A percentile compares a stretch with the other conserved stretches of the same genome.
These are phyloP conservation scores for Trichophyton schoenleinii DNA, from an alignment of 2,329 filamentous ascomycete species.

Conservation along the genomic window DNA sequence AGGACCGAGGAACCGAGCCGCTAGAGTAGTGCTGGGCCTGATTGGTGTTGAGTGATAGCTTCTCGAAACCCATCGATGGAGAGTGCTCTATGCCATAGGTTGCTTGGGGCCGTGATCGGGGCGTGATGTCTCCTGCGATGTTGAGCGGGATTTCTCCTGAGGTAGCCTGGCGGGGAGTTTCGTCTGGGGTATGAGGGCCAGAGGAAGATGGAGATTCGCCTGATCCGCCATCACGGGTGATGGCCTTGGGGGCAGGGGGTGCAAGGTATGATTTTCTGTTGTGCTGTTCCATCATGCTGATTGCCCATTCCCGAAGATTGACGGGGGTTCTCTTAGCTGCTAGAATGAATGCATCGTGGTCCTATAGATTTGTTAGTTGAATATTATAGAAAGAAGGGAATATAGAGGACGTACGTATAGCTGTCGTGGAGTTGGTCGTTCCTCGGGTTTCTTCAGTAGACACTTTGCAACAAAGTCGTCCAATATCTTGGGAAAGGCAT, in stretches of 20 bases:
- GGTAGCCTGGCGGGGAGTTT: constrained; percentile 42
- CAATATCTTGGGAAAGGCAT: constrained; percentile 87
- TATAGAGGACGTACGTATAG: constrained; percentile 62
- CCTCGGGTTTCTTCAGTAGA: constrained; percentile 75
- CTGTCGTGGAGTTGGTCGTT: constrained; percentile 82
- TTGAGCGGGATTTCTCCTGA: constrained; percentile 59
- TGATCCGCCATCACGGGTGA: constrained; percentile 46
- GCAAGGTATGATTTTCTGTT: constrained; percentile 90
- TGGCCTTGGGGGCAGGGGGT: constrained; percentile 65
- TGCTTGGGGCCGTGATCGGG: constrained; percentile 8
- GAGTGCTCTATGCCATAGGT: constrained; percentile 13
- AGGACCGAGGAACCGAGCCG: background rate
- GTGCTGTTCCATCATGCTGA: constrained; percentile 84
- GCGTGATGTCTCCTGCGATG: constrained; percentile 16
- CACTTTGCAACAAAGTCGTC: constrained; percentile 98
- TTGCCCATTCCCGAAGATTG: constrained; percentile 83
- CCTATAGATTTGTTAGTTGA: constrained; percentile 38
- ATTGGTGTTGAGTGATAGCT: constrained; percentile 25
- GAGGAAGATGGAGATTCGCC: constrained; percentile 43
- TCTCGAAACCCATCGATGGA: constrained; percentile 31
- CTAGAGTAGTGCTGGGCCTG: constrained; percentile 7
- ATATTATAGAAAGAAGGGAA: background rate
- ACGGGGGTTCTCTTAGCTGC: constrained; percentile 94
- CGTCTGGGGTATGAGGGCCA: constrained; percentile 20
- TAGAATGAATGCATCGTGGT: constrained; percentile 86